Evolutionary conservation across 1,284 basidiomycete genomes (phyloP).

Genomic region (Cronartium ribicola): DNA sequence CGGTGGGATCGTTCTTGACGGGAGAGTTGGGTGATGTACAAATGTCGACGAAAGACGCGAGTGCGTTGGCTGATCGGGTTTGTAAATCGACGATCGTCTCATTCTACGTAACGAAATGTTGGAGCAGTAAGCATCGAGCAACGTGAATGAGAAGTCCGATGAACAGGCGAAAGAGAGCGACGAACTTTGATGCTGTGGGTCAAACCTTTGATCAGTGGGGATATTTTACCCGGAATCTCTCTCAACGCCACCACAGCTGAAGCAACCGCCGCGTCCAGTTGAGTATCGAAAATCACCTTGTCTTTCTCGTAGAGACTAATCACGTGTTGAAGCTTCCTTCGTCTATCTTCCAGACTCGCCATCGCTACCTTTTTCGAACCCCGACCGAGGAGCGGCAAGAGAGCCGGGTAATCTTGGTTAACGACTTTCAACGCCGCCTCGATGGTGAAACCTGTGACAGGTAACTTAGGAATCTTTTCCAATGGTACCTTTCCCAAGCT

Average conservation of each 20-base stretch:
- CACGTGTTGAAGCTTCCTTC: conserved; percentile 65
- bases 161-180: conserved; percentile 42
- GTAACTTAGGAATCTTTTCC: conserved; percentile 72
- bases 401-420: conserved; percentile 64
- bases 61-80: conserved; percentile 76
- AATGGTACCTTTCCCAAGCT: conserved; percentile 78
- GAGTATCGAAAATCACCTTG: conserved; percentile 80
- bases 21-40: conserved; percentile 66
- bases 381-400: conserved; percentile 70
- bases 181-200: conserved; percentile 94
- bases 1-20: conserved; percentile 60
- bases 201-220: conserved; percentile 90
- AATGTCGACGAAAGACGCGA: conserved; percentile 81
- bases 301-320: conserved; percentile 77
- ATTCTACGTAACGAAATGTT: conserved; percentile 58
- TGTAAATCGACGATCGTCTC: conserved; percentile 88
- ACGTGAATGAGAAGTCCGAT: background rate
- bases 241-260: conserved; percentile 81
- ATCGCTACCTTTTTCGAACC: conserved; percentile 71
- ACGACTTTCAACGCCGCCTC: conserved; percentile 56
- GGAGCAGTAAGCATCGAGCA: background rate
- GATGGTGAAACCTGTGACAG: conserved; percentile 69
- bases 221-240: conserved; percentile 84
- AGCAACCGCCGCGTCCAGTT: conserved; percentile 82
- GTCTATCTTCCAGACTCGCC: conserved; percentile 70